Evolutionary conservation across 768 basidiomycete species (phyloP).

Genomic region (Lactarius vividus): DNA sequence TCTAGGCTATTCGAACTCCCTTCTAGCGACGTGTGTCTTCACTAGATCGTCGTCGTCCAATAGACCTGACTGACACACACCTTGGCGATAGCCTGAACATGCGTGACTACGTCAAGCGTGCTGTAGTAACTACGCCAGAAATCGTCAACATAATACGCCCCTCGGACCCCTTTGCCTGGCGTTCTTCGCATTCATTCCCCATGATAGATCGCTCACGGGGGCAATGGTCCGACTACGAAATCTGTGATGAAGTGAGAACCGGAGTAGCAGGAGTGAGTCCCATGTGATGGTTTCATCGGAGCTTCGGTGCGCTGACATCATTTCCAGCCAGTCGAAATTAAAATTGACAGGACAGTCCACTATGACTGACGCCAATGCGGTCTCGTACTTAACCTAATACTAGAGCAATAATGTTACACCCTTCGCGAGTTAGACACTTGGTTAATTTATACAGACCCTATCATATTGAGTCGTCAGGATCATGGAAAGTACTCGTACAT

Average conservation of each 20-base stretch:
- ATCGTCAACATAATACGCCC: neutral
- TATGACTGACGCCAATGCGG: neutral
- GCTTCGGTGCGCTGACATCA: neutral
- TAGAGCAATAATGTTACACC: neutral
- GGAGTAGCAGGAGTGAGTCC: neutral
- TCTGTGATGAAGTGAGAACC: neutral
- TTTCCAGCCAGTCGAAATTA: constrained; percentile 16
- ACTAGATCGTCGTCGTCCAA: neutral
- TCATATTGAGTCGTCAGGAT: neutral
- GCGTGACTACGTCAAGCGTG: constrained; percentile 22
- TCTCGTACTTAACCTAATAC: neutral
- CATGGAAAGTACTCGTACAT: neutral
- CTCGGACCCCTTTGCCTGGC: neutral
- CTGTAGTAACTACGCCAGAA: neutral
- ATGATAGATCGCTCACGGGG: neutral
- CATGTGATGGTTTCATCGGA: neutral
- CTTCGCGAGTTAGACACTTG: neutral
- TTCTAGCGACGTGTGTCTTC: constrained; percentile 19
- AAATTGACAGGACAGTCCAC: constrained; percentile 10
- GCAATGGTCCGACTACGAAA: neutral
- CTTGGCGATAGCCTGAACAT: constrained; percentile 20
- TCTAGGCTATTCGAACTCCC: constrained; percentile 23
- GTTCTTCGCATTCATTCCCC: neutral
- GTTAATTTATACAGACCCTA: too few species aligned
- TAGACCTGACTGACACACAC: neutral